Base-by-base conservation (phyloP, 768 basidiomycete genomes). In the Hygrophoropsis aurantiaca region DNA sequence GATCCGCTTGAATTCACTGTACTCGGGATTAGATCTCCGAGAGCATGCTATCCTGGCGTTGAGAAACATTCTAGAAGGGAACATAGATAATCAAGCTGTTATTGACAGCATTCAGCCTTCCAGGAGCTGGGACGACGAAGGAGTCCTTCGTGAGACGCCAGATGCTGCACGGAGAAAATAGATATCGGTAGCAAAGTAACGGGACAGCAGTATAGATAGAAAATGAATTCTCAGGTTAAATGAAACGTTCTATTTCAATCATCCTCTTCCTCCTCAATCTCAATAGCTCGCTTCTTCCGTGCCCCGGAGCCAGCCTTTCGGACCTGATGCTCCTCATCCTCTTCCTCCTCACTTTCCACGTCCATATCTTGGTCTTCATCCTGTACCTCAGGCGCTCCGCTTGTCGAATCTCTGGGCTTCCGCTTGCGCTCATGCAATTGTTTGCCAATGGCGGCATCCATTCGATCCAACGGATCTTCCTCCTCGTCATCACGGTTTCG, bases 11-110 rank as follows among this genome's bases (percentile, higher is more conserved):
- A 30, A 30, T 13, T 30, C 27, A 7, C 40, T n/a, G 10, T n/a
- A 19, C 38, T 44, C 39, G 34, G 24, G 40, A 24, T 36, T 18
- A 57, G 94, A 91, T 67, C 71, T 98, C 39, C 85, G 92, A 16
- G 94, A 97, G 68, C 90, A 97, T 60, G 92, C 94, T 2, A 80
- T 97, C 34, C 84, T 97, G 53, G 78, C 91, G 16, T 72, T 97
- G 16, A 81, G 82, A 36, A 90, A 89, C 64, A 65, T 95, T 10
- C 74, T 97, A 46, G 74, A 85, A 53, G 73, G 75, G 30, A 97
- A 97, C 62, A 52, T 66, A 23, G 86, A 85, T 50, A 97, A 91
- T 56, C 92, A 97, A 66, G 76, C 74, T 2, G 73, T 90, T 34
- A 85, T 98, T 39, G 78, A 84, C 47, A 79, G 79, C 44, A 79